phyloP scores from a whole-genome alignment of 225 moss, liverwort and hornwort genomes.

The Physcomitrellopsis africana region DNA sequence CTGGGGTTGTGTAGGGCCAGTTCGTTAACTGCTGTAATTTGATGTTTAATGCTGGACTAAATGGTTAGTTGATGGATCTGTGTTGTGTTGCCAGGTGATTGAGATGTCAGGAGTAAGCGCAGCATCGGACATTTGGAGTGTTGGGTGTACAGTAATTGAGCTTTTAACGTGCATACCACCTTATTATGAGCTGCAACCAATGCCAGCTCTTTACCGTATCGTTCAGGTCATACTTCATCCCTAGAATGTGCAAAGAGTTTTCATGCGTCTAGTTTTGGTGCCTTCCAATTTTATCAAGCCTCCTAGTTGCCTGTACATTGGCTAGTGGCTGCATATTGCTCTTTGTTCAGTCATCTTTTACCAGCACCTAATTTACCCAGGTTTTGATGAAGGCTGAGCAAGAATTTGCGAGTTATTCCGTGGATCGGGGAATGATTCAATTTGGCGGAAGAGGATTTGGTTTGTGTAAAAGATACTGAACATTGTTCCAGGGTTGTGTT shows the following conservation, averaged over 20 bases:
- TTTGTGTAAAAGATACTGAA: slow-evolving; percentile 24
- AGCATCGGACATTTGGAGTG: slow-evolving; percentile 98
- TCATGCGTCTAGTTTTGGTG: slow-evolving; percentile 33
- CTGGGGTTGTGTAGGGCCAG: slow-evolving; percentile 12
- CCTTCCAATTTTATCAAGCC: slow-evolving; percentile 18
- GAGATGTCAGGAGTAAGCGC: slow-evolving; percentile 99
- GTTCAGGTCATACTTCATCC: slow-evolving; percentile 70
- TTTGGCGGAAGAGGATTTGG: slow-evolving; percentile 8
- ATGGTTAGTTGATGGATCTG: slow-evolving; percentile 19
- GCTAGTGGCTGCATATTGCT: slow-evolving; percentile 1
- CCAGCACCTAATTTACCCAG: neutral
- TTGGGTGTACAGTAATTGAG: slow-evolving; percentile 97
- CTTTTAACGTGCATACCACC: slow-evolving; percentile 94
- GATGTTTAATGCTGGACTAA: slow-evolving; percentile 18
- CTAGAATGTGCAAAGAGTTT: slow-evolving; percentile 33
- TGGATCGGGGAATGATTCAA: slow-evolving; percentile 2
- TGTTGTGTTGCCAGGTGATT: slow-evolving; percentile 70
- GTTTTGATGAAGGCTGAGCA: neutral
- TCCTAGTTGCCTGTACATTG: slow-evolving; percentile 10
- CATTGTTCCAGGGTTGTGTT: slow-evolving; percentile 25
- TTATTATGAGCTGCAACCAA: slow-evolving; percentile 97
- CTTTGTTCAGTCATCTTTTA: neutral
- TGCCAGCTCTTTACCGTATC: slow-evolving; percentile 96
- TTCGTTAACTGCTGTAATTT: slow-evolving; percentile 10
- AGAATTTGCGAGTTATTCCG: neutral